Base-by-base conservation (phyloP, 2,329 filamentous ascomycete genomes). In the Verticillium zaregamsianum region DNA sequence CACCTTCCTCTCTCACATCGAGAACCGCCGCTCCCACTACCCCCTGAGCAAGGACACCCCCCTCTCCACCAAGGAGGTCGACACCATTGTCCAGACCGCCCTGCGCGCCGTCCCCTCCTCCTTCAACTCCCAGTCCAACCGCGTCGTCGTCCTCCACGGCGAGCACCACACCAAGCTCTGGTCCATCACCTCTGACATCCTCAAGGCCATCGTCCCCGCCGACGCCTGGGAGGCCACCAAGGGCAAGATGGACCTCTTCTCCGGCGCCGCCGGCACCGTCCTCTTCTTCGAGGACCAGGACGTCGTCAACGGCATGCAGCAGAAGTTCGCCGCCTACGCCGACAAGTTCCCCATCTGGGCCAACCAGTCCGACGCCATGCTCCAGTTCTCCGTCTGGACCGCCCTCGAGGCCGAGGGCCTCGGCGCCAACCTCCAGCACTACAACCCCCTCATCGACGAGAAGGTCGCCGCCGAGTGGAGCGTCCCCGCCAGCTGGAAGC, bases 341-440 rank as follows among this genome's bases (percentile, higher is more conserved):
- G 90, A 94, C 74, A 86, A 89, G 69, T 96, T 97, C 83, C 87
- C 87, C 64, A 72, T 74, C 68, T 97, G 91, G 91, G 87, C 87
- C 62, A 80, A 84, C 66, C 92, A 97, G 78, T 87, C 88, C 65
- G 85, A 84, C 73, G 93, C 85, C 75, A 97, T 97, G 87, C 85
- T 91, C 71, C 91, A 97, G 81, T 90, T 86, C 77, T 81, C 86
- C 66, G 74, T 92, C 68, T 97, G 93, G 93, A 89, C 88, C 20
- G 90, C 89, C 4, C 86, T 97, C 62, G 90, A 93, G 79, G 83
- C 88, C 64, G 92, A 95, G 74, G 92, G 93, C 33, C 85, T 96
- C 61, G 92, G 92, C 67, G 90, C 89, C 73, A 96, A 93, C 82
- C 83, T 97, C 59, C 93, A 97, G 83, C 93, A 97, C 81, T 96